Evolutionary conservation across 129 eudicot genomes (phyloP).

Genomic region (Flaveria ramosissima): DNA sequence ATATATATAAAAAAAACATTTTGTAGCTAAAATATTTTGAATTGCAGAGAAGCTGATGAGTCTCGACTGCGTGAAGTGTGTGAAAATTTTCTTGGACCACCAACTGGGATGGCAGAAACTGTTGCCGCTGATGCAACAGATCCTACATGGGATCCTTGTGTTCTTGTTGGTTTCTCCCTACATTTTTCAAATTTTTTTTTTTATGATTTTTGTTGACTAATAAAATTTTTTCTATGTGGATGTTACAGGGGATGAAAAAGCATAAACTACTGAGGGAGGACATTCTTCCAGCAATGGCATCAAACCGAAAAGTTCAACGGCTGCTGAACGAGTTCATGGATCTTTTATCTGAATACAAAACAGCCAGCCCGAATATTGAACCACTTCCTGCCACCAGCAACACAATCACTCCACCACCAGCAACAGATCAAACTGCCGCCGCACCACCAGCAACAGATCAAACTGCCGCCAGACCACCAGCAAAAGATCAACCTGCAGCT

Average conservation of each 20-base stretch:
- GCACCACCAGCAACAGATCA: conserved; percentile 34
- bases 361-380: conserved; percentile 24
- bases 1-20: neutral
- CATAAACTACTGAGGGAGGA: conserved; percentile 90
- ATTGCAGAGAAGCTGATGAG: conserved; percentile 87
- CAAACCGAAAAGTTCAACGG: conserved; percentile 90
- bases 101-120: conserved; percentile 84
- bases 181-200: neutral
- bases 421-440: conserved; percentile 40
- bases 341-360: conserved; percentile 77
- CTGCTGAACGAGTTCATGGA: conserved; percentile 92
- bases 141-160: conserved; percentile 89
- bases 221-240: neutral
- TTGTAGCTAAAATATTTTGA: conserved; percentile 6
- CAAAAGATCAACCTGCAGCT: conserved; percentile 39
- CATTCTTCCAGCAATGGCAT: conserved; percentile 98
- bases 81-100: conserved; percentile 95
- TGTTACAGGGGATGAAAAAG: conserved; percentile 79
- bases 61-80: conserved; percentile 92
- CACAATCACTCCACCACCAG: conserved; percentile 12
- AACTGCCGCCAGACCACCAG: conserved; percentile 35
- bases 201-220: neutral
- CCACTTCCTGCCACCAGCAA: conserved; percentile 25
- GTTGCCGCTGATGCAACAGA: conserved; percentile 46
- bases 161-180: conserved; percentile 57